Evolutionary conservation across 768 basidiomycete genomes (phyloP).

Genomic region (Boletus barrowsii): DNA sequence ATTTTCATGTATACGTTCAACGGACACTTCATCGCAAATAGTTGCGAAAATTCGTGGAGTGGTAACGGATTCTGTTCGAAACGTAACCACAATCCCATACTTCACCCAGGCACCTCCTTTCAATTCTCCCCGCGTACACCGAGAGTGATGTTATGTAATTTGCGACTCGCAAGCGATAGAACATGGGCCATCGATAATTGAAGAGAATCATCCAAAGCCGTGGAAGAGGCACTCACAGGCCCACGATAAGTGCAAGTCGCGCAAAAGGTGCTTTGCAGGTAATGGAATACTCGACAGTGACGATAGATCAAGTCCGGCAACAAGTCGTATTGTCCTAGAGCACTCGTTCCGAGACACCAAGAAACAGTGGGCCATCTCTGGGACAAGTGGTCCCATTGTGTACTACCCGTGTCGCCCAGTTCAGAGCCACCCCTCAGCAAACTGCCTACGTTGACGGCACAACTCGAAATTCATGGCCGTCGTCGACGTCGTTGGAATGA

Average conservation of each 20-base stretch:
- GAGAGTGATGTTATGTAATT: constrained; percentile 43
- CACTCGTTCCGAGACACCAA: too few relatives aligned
- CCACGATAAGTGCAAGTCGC: constrained; percentile 64
- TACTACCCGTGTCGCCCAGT: too few relatives aligned
- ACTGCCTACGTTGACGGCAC: too few relatives aligned
- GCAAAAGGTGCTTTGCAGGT: constrained; percentile 64
- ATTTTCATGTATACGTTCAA: constrained; percentile 81
- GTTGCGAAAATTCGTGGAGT: constrained; percentile 72
- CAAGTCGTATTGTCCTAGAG: constrained; percentile 57
- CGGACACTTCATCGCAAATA: constrained; percentile 64
- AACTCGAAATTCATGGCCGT: too few relatives aligned
- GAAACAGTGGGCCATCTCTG: too few relatives aligned
- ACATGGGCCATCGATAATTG: constrained; percentile 59
- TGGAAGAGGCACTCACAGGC: constrained; percentile 60
- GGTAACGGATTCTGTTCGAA: constrained; percentile 77
- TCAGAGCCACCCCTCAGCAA: too few relatives aligned
- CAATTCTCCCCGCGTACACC: constrained; percentile 73
- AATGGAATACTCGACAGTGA: constrained; percentile 51
- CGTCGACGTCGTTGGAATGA: too few relatives aligned
- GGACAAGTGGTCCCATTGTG: too few relatives aligned
- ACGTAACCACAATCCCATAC: constrained; percentile 72
- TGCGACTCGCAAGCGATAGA: constrained; percentile 43
- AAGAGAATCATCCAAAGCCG: constrained; percentile 76
- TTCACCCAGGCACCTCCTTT: constrained; percentile 67
- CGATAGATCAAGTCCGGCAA: constrained; percentile 64